These are phyloP conservation scores for Neofusicoccum laricinum DNA, from an alignment of 2,329 filamentous ascomycete genomes.

Conservation along the genomic window DNA sequence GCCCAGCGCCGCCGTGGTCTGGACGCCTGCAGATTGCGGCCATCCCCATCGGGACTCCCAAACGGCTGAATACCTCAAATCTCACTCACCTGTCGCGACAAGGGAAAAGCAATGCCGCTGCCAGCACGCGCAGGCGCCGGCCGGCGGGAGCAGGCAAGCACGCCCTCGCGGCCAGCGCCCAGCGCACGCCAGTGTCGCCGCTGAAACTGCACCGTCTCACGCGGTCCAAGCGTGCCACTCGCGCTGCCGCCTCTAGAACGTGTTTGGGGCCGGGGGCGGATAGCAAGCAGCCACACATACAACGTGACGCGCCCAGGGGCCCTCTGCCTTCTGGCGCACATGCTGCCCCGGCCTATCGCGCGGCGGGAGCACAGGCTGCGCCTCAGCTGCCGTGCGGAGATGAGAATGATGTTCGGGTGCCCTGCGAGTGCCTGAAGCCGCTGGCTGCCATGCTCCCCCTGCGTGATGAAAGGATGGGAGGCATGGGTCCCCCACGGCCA, in stretches of 20 bases:
- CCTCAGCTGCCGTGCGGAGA: slow-evolving; percentile 14
- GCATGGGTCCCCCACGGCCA: slow-evolving; percentile 12
- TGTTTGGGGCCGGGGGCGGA: not conserved
- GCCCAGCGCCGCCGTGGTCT: slow-evolving; percentile 1
- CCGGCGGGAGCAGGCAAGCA: not conserved
- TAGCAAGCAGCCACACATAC: slow-evolving; percentile 7
- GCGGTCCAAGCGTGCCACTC: slow-evolving; percentile 3
- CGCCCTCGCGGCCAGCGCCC: not conserved
- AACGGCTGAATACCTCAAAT: slow-evolving; percentile 2
- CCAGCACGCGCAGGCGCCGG: not conserved
- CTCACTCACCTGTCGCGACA: not conserved
- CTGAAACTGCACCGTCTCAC: slow-evolving; percentile 2
- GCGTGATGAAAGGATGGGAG: slow-evolving; percentile 14
- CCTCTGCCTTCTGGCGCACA: not conserved
- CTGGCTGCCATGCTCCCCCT: slow-evolving; percentile 14
- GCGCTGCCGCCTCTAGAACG: slow-evolving; percentile 11
- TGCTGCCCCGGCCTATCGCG: slow-evolving; percentile 4
- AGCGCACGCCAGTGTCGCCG: not conserved
- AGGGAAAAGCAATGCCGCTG: not conserved
- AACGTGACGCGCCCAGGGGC: slow-evolving; percentile 1
- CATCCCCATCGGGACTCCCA: not conserved
- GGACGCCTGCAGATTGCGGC: slow-evolving; percentile 10
- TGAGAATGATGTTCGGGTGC: slow-evolving; percentile 11
- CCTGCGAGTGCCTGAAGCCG: slow-evolving; percentile 10
- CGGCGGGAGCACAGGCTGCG: slow-evolving; percentile 10